Evolutionary conservation across 2,329 filamentous ascomycete species (phyloP), one percentile per base, ranked within the genome.

Genomic region (Alternaria ventricosa): DNA sequence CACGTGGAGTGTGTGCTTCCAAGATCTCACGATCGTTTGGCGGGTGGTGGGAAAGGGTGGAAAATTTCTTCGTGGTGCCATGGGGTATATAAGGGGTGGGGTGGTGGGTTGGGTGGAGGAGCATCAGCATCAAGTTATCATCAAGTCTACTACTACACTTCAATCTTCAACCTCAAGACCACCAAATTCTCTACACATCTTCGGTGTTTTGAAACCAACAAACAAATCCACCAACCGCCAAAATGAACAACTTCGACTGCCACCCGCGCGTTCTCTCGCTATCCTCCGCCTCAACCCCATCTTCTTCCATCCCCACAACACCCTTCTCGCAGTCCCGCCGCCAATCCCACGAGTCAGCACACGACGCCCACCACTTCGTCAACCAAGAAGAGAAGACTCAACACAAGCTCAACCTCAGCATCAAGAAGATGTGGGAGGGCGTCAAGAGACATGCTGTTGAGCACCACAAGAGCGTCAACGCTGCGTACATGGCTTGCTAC

Each of bases 381-480:
- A 55, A 45, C 11, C 60, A 72, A 43, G 57, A 70, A 4, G 56
- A 57, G 23, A 70, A 74, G 53, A 67, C 67, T 0, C 66, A 71
- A 20, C 68, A 63, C 57, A 66, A 59, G 15, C 57, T 74, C 20
- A 69, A 74, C 57, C 51, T 60, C 13, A 71, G 69, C 28, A 66
- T 75, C 55, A 75, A 71, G 67, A 71, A 75, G 60, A 67, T 76
- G 60, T 77, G 73, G 75, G 69, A 68, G 36, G 66, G 67, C 6
- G 57, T 77, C 58, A 77, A 77, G 67, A 65, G 68, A 18, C 68
- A 67, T 10, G 74, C 72, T 9, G 62, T 45, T 13, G 75, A 77
- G 69, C 75, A 77, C 50, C 75, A 77, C 61, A 65, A 68, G 44
- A 73, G 71, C 47, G 74, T 77, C 1, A 77, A 77, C 33, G 70